A percentile compares a stretch with the other conserved stretches of the same genome.
Evolutionary conservation across 1,139 yeast genomes (phyloP).

Genomic region (Blastobotrys petasosporus): DNA sequence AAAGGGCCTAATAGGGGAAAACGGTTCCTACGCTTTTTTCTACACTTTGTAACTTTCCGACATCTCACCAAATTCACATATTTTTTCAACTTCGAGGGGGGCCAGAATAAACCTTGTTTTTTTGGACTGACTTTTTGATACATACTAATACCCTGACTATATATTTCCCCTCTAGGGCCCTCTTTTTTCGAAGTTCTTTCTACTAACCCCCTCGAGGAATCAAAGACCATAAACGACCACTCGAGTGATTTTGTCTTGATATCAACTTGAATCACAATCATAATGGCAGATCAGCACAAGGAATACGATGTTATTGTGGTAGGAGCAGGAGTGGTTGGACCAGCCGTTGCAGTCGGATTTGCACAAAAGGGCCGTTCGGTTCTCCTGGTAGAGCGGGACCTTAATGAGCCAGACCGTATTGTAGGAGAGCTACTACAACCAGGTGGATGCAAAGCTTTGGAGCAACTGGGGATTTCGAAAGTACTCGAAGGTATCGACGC

Average conservation of each 20-base stretch:
- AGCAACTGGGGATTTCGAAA: constrained; percentile 72
- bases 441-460: constrained; percentile 78
- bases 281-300: constrained; percentile 5
- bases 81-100: too few species aligned
- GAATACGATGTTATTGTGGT: constrained; percentile 60
- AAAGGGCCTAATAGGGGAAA: too few species aligned
- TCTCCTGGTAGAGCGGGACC: constrained; percentile 64
- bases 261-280: background rate
- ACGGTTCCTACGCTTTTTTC: too few species aligned
- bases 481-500: constrained; percentile 82
- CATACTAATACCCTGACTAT: too few species aligned
- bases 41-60: too few species aligned
- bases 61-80: too few species aligned
- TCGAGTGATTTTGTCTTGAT: background rate
- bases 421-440: constrained; percentile 98
- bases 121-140: too few species aligned
- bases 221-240: background rate
- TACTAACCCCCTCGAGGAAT: background rate
- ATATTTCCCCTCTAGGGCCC: too few species aligned
- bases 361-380: constrained; percentile 86
- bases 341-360: constrained; percentile 81
- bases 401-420: constrained; percentile 88
- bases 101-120: too few species aligned
- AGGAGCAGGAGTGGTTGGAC: constrained; percentile 97
- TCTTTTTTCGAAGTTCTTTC: too few species aligned